Evolutionary conservation across 306 rosid genomes (phyloP).

Genomic region (Acacia acuminata): DNA sequence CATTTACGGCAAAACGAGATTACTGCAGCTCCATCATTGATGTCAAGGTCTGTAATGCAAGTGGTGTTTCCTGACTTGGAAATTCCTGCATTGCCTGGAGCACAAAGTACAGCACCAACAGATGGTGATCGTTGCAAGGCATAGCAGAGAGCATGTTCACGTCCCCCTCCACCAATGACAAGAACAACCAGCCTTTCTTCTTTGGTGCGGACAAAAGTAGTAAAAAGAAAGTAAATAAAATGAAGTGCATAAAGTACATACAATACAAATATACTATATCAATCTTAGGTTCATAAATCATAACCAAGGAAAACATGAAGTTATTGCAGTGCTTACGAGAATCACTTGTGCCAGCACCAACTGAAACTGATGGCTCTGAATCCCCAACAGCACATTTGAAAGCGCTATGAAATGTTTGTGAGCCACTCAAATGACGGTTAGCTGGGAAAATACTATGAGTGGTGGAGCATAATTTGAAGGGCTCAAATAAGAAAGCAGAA

Average conservation of each 20-base stretch:
- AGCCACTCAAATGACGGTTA: neutral
- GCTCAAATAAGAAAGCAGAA: constrained; percentile 24
- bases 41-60: constrained; percentile 69
- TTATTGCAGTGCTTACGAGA: constrained; percentile 33
- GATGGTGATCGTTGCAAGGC: constrained; percentile 86
- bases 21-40: constrained; percentile 63
- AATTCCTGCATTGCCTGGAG: constrained; percentile 95
- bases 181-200: constrained; percentile 59
- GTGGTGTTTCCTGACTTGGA: constrained; percentile 79
- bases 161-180: constrained; percentile 97
- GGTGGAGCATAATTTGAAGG: constrained; percentile 25
- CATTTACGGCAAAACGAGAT: constrained; percentile 64
- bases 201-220: constrained; percentile 11
- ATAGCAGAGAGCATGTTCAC: constrained; percentile 95
- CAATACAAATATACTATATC: neutral
- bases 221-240: constrained; percentile 13
- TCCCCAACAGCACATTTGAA: constrained; percentile 30
- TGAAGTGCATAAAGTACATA: neutral
- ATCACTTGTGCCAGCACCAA: constrained; percentile 19
- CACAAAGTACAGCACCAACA: constrained; percentile 72
- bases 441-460: neutral
- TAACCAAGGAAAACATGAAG: neutral
- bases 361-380: constrained; percentile 31
- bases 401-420: constrained; percentile 16
- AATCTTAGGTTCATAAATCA: neutral